These are phyloP conservation scores for Ceratocystis diversiconidia DNA, from an alignment of 2,329 filamentous ascomycete species.

Conservation along the genomic window DNA sequence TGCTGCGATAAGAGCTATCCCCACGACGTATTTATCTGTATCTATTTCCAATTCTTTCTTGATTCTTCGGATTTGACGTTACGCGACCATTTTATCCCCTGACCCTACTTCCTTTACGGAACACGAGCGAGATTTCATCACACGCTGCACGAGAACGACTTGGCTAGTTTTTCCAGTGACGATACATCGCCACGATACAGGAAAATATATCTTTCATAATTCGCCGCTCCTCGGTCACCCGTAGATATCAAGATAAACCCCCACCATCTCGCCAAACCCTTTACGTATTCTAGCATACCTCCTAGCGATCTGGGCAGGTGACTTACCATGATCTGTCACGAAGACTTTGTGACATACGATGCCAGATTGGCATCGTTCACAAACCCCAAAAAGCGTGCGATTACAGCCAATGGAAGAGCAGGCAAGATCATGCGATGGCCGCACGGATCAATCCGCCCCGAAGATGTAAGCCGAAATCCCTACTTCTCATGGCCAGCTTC, in stretches of 20 bases:
- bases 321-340: conserved; percentile 19
- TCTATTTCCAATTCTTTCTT: background rate
- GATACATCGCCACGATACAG: background rate
- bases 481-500: background rate
- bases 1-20: background rate
- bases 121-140: background rate
- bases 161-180: background rate
- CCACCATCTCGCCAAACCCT: background rate
- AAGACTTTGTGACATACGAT: conserved; percentile 50
- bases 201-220: background rate
- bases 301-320: background rate
- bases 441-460: conserved; percentile 35
- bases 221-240: background rate
- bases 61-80: background rate
- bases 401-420: conserved; percentile 40
- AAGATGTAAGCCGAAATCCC: conserved; percentile 22
- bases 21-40: background rate
- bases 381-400: conserved; percentile 54
- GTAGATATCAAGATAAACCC: background rate
- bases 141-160: background rate
- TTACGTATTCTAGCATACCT: background rate
- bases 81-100: background rate
- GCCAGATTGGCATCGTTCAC: conserved; percentile 70
- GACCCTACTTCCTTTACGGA: background rate
- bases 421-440: conserved; percentile 59